Conservation (phyloP, 257 asterid species). For the Nicotiana otophora region DNA sequence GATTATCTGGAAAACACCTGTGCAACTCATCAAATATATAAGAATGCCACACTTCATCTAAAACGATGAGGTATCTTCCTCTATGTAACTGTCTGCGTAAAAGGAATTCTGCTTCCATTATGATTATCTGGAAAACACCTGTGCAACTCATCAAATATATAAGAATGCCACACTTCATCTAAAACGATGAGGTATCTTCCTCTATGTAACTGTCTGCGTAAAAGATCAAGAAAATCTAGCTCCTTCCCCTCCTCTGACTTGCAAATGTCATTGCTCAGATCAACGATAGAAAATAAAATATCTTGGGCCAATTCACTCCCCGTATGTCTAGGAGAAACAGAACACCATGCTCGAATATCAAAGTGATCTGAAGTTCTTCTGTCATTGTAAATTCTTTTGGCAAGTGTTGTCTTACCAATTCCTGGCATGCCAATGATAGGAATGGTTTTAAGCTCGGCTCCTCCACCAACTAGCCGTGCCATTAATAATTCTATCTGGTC, state of each 20-base stretch:
- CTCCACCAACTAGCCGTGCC: neutral
- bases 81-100: too few species aligned
- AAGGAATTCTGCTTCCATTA: slow-evolving; percentile 21
- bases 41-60: slow-evolving; percentile 36
- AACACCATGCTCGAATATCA: slow-evolving; percentile 19
- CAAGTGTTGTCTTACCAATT: slow-evolving; percentile 31
- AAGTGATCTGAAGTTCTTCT: slow-evolving; percentile 4
- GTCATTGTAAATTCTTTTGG: slow-evolving; percentile 15
- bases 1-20: slow-evolving; percentile 13
- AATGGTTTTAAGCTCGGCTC: neutral
- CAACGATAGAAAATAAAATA: neutral
- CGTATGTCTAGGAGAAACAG: slow-evolving; percentile 8
- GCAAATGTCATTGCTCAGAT: neutral
- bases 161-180: slow-evolving; percentile 33
- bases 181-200: slow-evolving; percentile 27
- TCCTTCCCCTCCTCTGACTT: neutral
- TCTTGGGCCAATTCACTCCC: neutral
- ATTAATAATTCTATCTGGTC: neutral
- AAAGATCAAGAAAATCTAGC: neutral
- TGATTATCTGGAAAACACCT: slow-evolving; percentile 14
- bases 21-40: neutral
- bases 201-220: slow-evolving; percentile 12
- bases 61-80: slow-evolving; percentile 23
- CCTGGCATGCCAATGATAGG: slow-evolving; percentile 28
- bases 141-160: neutral